Base-by-base conservation (phyloP, 352 stramenopile genomes). In the Phytophthora constricta region DNA sequence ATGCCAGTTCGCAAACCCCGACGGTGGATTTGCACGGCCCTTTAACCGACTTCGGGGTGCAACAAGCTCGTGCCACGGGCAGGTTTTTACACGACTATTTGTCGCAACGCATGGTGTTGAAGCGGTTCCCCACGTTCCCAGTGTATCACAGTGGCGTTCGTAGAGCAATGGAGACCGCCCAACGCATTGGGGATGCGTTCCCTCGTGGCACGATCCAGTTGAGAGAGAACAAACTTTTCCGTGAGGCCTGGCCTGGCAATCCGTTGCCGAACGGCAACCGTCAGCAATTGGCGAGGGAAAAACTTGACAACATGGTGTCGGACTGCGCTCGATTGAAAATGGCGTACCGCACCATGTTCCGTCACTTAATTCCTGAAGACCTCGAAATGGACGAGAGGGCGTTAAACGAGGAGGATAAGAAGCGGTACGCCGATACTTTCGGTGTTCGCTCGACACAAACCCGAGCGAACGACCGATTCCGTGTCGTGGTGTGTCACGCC, bases 301-400 rank as follows among this genome's bases (percentile, higher is more conserved):
- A 90, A 42, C 63, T 90, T 42, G 84, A 90, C 64, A 90, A 84
- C 65, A 91, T 91, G 79, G 83, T 88, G 37, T 77, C 81, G 23
- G 84, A 92, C 48, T 86, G 76, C 39, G 80, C 84, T 58, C 79
- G 84, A 2, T 64, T 92, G 22, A 86, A 88, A 43, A 59, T 88
- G 56, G 70, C 80, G 27, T 92, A 87, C 62, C 80, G 84, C 46
- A 87, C 74, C 34, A 82, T 74, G 74, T 92, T 92, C 58, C 81
- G 84, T 10, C 84, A 92, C 60, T 42, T 90, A 49, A 81, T 90
- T 64, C 79, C 84, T 10, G 67, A 82, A 50, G 84, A 92, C 43
- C 33, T 92, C 17, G 74, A 89, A 28, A 50, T 79, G 7, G 74
- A 70, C 13, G 73, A 90, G 59, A 66, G 75, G 0, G 58, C 79